These are phyloP conservation scores for Dipteronia sinensis DNA, from an alignment of 345 rosid genomes.

Conservation along the genomic window DNA sequence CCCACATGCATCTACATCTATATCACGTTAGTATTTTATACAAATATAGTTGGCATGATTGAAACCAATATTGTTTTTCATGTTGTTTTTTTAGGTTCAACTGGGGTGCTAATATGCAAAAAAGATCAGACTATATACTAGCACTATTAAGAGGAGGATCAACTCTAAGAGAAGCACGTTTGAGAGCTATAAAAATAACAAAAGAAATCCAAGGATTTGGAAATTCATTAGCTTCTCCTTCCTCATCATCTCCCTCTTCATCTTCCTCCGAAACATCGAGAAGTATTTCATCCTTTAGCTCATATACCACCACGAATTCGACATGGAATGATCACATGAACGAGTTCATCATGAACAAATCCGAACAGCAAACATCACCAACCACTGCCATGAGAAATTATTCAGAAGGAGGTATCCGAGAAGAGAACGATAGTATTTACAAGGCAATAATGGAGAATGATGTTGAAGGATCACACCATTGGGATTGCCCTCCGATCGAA, in stretches of 20 bases:
- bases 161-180: conserved; percentile 38
- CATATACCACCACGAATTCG: conserved; percentile 26
- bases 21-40: too few relatives aligned
- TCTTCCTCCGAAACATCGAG: conserved; percentile 26
- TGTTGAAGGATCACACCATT: conserved; percentile 17
- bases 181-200: conserved; percentile 48
- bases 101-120: conserved; percentile 56
- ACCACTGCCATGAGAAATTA: neutral
- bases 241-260: conserved; percentile 24
- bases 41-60: too few relatives aligned
- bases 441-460: neutral
- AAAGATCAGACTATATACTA: conserved; percentile 36
- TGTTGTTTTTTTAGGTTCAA: conserved; percentile 32
- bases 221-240: conserved; percentile 15
- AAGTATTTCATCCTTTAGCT: conserved; percentile 34
- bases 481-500: conserved; percentile 29
- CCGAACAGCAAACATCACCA: neutral
- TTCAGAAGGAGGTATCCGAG: conserved; percentile 6
- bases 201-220: conserved; percentile 63
- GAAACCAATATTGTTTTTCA: neutral
- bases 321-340: conserved; percentile 10
- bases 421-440: neutral
- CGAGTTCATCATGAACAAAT: neutral
- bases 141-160: conserved; percentile 40
- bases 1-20: too few relatives aligned